Evolutionary conservation across 208 protist genomes (phyloP), one percentile per base, ranked within the genome.

Genomic region (Trypanosoma avium): DNA sequence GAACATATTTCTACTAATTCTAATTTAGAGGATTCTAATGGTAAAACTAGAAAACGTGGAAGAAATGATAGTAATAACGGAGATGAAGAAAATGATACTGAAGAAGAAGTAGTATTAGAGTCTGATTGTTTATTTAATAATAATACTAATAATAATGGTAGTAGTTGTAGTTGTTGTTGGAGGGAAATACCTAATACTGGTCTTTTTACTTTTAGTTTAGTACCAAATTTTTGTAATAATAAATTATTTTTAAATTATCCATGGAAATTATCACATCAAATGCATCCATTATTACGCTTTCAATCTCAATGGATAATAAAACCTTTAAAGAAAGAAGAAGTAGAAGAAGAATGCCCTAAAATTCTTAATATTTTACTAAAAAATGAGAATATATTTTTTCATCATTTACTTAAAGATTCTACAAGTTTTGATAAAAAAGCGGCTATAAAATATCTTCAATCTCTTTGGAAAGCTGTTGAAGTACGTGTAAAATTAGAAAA

Each of bases 381-480:
- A 13, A 45, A 70, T 22, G 21, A 24, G 69, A 71, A 47, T 59
- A 48, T 22, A 35, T 30, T 32, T 36, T 29, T 9, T 29, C 62
- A 60, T n/a, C 38, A 12, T 48, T 73, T 54, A 64, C 52, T 46
- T 45, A 49, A 61, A 55, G 33, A 54, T 21, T 53, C 30, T 26
- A 63, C 40, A 0, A 12, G 15, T 9, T 43, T 58, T 43, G 58
- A 63, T 38, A 42, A 82, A 50, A 75, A 57, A 73, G 67, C 79
- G 21, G 80, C 85, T 22, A 63, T 58, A 21, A 74, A 72, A 32
- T 93, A 93, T 67, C 66, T 93, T 67, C 35, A 76, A n/a, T 80
- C 85, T 10, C 87, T 96, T 57, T 77, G 81, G 35, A 75, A 73
- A 5, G 79, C 90, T 24, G 84, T 96, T 40, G 61, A 65, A 42